phyloP scores from a whole-genome alignment of 2,329 filamentous ascomycete genomes.

The Colletotrichum ledebouriae region DNA sequence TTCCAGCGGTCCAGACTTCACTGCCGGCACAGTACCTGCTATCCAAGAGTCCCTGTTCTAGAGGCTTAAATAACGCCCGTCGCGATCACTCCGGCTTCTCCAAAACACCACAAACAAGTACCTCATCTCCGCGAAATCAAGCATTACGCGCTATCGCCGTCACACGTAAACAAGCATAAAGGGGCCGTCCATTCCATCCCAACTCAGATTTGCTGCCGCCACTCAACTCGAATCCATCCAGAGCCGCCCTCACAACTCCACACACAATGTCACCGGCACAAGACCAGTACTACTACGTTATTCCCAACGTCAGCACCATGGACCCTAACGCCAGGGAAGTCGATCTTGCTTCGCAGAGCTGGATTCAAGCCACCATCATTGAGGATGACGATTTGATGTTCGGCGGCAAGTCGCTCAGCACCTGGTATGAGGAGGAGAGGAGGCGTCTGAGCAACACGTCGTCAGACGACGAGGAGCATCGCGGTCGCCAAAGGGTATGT shows the following conservation, averaged over 20 bases:
- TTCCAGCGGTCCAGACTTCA: conserved; percentile 35
- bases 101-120: conserved; percentile 35
- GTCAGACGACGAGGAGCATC: conserved; percentile 55
- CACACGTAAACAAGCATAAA: conserved; percentile 36
- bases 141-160: conserved; percentile 21
- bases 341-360: conserved; percentile 54
- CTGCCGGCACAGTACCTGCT: conserved; percentile 20
- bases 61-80: conserved; percentile 35
- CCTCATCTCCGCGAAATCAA: conserved; percentile 31
- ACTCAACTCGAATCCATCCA: conserved; percentile 8
- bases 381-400: conserved; percentile 73
- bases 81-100: conserved; percentile 33
- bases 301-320: conserved; percentile 51
- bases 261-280: conserved; percentile 38
- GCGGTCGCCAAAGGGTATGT: conserved; percentile 56
- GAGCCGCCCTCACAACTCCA: conserved; percentile 28
- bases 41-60: conserved; percentile 24
- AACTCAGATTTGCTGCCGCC: background rate
- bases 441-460: conserved; percentile 57
- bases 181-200: conserved; percentile 29
- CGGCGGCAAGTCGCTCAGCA: conserved; percentile 70
- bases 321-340: conserved; percentile 52
- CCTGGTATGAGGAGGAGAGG: conserved; percentile 72
- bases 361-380: conserved; percentile 69
- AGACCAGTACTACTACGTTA: conserved; percentile 46